Conservation (phyloP, 148 eudicot genomes). For the Silene conica region DNA sequence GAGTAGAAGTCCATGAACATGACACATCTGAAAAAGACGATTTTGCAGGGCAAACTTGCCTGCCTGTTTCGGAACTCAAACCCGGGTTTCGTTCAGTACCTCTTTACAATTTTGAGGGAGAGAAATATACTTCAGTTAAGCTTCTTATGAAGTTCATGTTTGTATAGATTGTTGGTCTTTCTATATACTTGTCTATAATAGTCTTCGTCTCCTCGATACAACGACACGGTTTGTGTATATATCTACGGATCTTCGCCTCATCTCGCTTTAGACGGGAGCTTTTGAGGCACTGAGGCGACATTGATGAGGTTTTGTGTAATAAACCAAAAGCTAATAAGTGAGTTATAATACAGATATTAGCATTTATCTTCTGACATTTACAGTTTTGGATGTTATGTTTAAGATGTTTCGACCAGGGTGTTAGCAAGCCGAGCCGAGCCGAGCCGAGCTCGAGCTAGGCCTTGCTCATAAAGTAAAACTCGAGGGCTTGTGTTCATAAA, state of each 20-base stretch:
- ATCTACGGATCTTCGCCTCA: background rate
- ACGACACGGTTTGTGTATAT: no score
- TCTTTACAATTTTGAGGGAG: slow-evolving; percentile 44
- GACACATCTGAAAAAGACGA: slow-evolving; percentile 68
- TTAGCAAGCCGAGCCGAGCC: no score
- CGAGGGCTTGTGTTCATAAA: no score
- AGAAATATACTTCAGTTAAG: slow-evolving; percentile 46
- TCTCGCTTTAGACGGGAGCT: background rate
- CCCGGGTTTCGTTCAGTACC: slow-evolving; percentile 68
- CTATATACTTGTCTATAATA: background rate
- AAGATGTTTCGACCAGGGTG: background rate
- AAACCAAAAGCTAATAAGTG: background rate
- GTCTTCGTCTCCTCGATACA: no score
- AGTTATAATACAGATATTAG: no score
- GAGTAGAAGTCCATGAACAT: slow-evolving; percentile 70
- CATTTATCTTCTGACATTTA: no score
- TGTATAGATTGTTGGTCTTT: slow-evolving; percentile 19
- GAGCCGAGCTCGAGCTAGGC: no score
- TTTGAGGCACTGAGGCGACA: background rate
- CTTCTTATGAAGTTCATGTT: slow-evolving; percentile 64
- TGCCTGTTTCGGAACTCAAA: slow-evolving; percentile 59
- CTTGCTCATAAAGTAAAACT: no score
- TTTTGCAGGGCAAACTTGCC: slow-evolving; percentile 72
- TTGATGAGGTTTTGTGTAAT: background rate
- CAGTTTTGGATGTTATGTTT: background rate